A percentile compares a stretch with the other conserved stretches of the same genome.
Evolutionary conservation across 2,329 filamentous ascomycete genomes (phyloP).

Genomic region (Pleoardoris graminearum): DNA sequence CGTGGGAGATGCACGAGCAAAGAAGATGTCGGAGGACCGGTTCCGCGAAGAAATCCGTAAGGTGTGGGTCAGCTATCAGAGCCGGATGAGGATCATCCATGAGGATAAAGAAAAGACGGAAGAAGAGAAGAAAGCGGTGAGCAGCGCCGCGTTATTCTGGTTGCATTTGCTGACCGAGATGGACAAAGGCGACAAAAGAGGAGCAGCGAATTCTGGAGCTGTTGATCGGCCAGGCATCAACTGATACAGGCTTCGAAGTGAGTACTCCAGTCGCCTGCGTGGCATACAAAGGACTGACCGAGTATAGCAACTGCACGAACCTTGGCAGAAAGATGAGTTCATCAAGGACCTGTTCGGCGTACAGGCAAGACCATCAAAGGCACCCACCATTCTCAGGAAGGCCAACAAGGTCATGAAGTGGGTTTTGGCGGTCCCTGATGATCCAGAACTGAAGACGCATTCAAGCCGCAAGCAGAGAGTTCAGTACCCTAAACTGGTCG

Average conservation of each 20-base stretch:
- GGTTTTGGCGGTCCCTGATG: slow-evolving; percentile 9
- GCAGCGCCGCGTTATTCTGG: background rate
- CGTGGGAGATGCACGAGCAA: background rate
- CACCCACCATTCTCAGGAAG: background rate
- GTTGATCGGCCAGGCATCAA: slow-evolving; percentile 2
- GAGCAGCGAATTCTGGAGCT: background rate
- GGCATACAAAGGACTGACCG: background rate
- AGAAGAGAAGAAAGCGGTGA: background rate
- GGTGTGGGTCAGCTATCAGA: background rate
- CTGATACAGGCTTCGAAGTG: slow-evolving; percentile 1
- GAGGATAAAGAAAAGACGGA: background rate
- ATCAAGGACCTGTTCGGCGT: background rate
- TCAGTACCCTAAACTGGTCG: background rate
- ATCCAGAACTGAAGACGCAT: slow-evolving; percentile 11
- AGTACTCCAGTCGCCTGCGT: background rate
- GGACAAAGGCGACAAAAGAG: background rate
- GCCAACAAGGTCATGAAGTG: slow-evolving; percentile 7
- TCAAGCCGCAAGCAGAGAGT: slow-evolving; percentile 1
- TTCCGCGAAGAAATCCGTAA: background rate
- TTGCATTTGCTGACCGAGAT: background rate
- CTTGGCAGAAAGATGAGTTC: background rate
- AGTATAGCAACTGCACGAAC: background rate
- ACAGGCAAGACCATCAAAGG: background rate
- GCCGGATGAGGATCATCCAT: background rate
- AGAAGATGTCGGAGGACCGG: background rate